Percentiles rank a stretch among this genome's conserved stretches.
Evolutionary conservation across 73 alveolate species (phyloP).

Genomic region (Paramecium octaurelia): DNA sequence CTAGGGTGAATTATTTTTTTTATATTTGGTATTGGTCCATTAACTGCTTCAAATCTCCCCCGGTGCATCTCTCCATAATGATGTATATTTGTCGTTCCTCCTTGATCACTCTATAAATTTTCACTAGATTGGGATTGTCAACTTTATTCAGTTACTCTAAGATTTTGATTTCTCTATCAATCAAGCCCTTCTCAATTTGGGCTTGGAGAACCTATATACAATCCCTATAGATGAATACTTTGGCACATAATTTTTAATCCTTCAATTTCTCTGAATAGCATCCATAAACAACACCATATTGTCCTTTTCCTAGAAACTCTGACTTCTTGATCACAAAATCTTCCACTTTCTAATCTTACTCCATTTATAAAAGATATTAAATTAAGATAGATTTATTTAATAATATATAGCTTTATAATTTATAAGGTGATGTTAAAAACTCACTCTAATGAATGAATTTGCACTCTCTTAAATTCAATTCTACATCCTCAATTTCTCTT

Average conservation of each 20-base stretch:
- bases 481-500: no score
- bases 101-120: background rate
- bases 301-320: constrained; percentile 3
- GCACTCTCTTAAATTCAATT: no score
- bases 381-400: background rate
- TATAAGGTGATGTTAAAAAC: background rate
- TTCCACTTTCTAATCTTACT: background rate
- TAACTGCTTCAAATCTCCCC: background rate
- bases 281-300: constrained; percentile 35
- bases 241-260: constrained; percentile 1
- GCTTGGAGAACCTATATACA: background rate
- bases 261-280: background rate
- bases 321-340: background rate
- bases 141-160: background rate
- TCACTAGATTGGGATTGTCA: background rate
- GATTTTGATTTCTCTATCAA: background rate
- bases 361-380: background rate
- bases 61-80: constrained; percentile 21
- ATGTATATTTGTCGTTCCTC: background rate
- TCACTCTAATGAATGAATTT: background rate
- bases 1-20: background rate
- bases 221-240: background rate
- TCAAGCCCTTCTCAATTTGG: background rate
- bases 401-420: background rate
- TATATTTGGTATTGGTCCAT: background rate